Evolutionary conservation across 495 filamentous ascomycete genomes (phyloP), one percentile per base, ranked within the genome.

Genomic region (Aspergillus egyptiacus): DNA sequence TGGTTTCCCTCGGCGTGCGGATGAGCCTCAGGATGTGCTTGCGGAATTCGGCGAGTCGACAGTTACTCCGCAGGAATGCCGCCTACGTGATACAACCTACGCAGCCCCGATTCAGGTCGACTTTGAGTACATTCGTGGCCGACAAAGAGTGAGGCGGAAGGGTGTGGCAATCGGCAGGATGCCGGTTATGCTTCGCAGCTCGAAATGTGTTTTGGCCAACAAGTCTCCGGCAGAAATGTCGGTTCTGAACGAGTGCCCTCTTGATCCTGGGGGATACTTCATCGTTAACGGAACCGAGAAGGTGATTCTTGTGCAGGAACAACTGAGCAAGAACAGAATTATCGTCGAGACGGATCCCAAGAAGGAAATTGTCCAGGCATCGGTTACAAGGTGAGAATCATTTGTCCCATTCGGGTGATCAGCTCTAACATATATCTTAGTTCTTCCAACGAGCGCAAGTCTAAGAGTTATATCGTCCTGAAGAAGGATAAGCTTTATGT

Each of bases 201-300:
- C 85, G 37, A 94, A 91, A 66, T 99, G 93, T 69, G 79, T 85
- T 33, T 72, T 99, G 49, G 77, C 76, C 32, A 83, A 86, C 50
- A 89, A 86, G 56, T 83, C 79, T 13, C 91, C 94, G 43, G 73
- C 75, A 19, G 77, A 94, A 59, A 93, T 97, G 90, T 84, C 84
- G 27, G 63, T 79, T 13, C 80, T 96, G 58, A 89, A 93, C 55
- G 93, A 99, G 66, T 99, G 93, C 61, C 86, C 93, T 2, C 73
- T 97, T 20, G 93, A 99, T 66, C 93, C 94, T 1, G 93, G 93
- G 46, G 93, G 93, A 22, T 99, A 99, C 65, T 99, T 99, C 60
- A 87, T 98, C 56, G 81, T 98, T 55, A 96, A 96, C 54, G 93
- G 93, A 45, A 96, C 87, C 40, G 93, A 99, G 58, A 97, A 97